Conservation (phyloP, 768 basidiomycete species). For the Chiua virens region DNA sequence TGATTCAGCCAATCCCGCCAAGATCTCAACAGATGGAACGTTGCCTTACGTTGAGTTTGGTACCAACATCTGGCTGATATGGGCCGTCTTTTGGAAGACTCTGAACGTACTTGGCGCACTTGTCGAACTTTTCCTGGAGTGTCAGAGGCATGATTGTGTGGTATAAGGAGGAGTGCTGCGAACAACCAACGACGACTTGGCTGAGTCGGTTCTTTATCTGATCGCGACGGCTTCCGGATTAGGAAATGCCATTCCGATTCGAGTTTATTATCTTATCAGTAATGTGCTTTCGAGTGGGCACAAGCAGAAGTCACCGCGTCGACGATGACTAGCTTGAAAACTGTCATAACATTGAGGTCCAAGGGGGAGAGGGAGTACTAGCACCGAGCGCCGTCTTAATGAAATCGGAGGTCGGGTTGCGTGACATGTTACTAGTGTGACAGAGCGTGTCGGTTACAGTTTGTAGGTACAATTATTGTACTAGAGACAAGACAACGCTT, state of each 20-base stretch:
- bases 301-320: too few relatives aligned
- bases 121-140: conserved; percentile 61
- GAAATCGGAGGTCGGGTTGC: background rate
- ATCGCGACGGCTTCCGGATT: conserved; percentile 4
- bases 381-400: conserved; percentile 11
- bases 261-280: conserved; percentile 11
- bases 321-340: too few relatives aligned
- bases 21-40: background rate
- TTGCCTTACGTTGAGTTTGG: conserved; percentile 75
- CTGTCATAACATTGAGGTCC: too few relatives aligned
- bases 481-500: conserved; percentile 4
- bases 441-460: conserved; percentile 14
- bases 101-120: conserved; percentile 67
- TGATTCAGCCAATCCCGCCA: conserved; percentile 6
- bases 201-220: conserved; percentile 23
- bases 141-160: conserved; percentile 50
- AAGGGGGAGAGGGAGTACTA: background rate
- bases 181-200: background rate
- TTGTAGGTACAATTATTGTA: background rate
- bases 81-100: conserved; percentile 69
- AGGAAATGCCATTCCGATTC: background rate
- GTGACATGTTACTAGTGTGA: conserved; percentile 27
- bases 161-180: conserved; percentile 7
- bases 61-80: conserved; percentile 68
- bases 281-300: background rate